Conservation (phyloP, 2,329 filamentous ascomycete species). For the Chaetomiaceae sp. region DNA sequence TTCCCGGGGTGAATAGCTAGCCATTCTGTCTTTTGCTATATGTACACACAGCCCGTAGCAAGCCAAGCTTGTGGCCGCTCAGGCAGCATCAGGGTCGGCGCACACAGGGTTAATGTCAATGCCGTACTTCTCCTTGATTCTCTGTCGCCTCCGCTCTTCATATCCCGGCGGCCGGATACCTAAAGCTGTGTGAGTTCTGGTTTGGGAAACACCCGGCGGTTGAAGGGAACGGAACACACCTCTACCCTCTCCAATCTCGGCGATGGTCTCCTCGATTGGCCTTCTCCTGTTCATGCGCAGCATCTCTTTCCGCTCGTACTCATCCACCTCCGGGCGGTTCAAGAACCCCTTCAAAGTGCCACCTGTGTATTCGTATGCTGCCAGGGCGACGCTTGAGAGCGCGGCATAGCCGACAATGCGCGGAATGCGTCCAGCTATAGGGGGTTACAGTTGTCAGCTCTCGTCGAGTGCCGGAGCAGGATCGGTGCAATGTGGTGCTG, state of each 20-base stretch:
- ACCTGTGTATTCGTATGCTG: constrained; percentile 65
- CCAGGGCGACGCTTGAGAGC: constrained; percentile 52
- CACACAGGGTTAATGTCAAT: constrained; percentile 71
- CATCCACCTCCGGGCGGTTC: constrained; percentile 55
- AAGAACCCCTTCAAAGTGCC: constrained; percentile 48
- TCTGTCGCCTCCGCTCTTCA: constrained; percentile 74
- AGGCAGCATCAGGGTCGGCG: constrained; percentile 38
- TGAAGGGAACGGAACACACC: constrained; percentile 48
- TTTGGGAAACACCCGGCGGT: not conserved
- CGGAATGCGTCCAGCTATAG: constrained; percentile 60
- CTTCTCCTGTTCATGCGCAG: constrained; percentile 69
- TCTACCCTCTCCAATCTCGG: constrained; percentile 80
- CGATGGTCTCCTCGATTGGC: constrained; percentile 73
- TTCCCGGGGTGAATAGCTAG: constrained; percentile 17
- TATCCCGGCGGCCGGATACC: constrained; percentile 79
- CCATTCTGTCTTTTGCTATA: constrained; percentile 18
- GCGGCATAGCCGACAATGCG: constrained; percentile 64
- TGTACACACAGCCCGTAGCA: constrained; percentile 24
- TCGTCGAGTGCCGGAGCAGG: not conserved
- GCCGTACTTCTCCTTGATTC: constrained; percentile 82
- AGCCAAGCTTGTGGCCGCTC: not conserved
- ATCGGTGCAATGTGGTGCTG: too few relatives aligned
- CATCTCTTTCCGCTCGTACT: constrained; percentile 72
- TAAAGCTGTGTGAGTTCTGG: constrained; percentile 35
- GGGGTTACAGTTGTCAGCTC: not conserved